Percentiles rank a stretch among this genome's conserved stretches.
These are phyloP conservation scores for Gynochthodes officinalis DNA, from an alignment of 257 asterid genomes.

Conservation along the genomic window DNA sequence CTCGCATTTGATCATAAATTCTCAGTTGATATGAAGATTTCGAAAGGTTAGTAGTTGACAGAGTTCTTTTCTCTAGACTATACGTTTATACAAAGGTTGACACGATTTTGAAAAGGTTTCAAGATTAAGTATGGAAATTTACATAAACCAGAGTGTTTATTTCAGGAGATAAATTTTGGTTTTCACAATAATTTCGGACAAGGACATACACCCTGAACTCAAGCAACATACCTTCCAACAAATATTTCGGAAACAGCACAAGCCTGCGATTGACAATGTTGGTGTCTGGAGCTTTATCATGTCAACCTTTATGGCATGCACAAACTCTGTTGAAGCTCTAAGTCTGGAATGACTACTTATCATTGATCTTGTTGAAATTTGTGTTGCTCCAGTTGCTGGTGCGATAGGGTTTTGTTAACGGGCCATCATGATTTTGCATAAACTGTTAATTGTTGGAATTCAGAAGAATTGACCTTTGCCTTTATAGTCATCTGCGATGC, in stretches of 20 bases:
- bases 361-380: constrained; percentile 35
- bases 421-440: constrained; percentile 32
- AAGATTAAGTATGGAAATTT: too few relatives aligned
- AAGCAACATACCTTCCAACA: not conserved
- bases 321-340: constrained; percentile 17
- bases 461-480: constrained; percentile 29
- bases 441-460: constrained; percentile 7
- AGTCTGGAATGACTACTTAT: constrained; percentile 19
- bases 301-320: constrained; percentile 18
- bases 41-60: too few relatives aligned
- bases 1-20: too few relatives aligned
- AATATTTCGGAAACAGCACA: not conserved
- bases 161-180: too few relatives aligned
- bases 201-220: not conserved
- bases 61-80: too few relatives aligned
- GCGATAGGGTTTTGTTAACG: constrained; percentile 37
- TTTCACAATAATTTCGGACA: not conserved
- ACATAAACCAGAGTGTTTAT: too few relatives aligned
- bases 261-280: constrained; percentile 50
- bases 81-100: too few relatives aligned
- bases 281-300: constrained; percentile 21
- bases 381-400: constrained; percentile 23
- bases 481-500: constrained; percentile 12
- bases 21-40: too few relatives aligned
- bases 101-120: too few relatives aligned